Evolutionary conservation across 148 eudicot species (phyloP), one percentile per base, ranked within the genome.

Genomic region (Salicornia ramosissima): DNA sequence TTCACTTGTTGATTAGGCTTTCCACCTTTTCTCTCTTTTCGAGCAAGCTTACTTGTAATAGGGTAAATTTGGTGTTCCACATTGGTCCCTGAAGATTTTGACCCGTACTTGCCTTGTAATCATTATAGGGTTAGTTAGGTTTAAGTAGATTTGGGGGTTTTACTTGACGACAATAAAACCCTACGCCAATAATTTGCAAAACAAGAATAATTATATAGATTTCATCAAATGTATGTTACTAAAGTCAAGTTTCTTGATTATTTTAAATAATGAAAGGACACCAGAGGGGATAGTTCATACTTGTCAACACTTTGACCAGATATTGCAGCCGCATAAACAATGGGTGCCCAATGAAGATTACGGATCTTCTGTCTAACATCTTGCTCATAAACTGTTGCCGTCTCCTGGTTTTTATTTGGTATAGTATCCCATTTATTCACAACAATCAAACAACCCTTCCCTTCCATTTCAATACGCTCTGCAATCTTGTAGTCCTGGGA

Each of bases 401-500:
- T 89, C 73, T 95, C 85, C 65, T 91, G 93, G 71, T 87, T 89
- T 77, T 95, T 95, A 70, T 91, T 84, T 30, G 99, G 97, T 73
- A 95, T 89, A 1, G 99, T 95, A 71, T 95, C 99, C 99, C 99
- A 91, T 74, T 95, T 95, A 84, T 95, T 95, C 71, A 95, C 99
- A 52, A 95, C 96, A 60, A 95, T 86, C 75, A 95, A 80, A 80
- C 97, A 95, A 65, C 96, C 97, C 75, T 95, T 95, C 40, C 97
- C 99, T 85, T 95, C 99, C 75, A 74, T 73, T 72, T 95, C 99
- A 76, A 95, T 95, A 80, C 91, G 85, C 61, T 95, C 99, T 70
- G 99, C 99, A 81, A 95, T 95, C 78, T 81, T 89, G 83, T 71
- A 91, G 75, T 95, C 99, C 99, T 95, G 71, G 29, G 47, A 73